These are phyloP conservation scores for Irpex sp. DNA, from an alignment of 1,284 basidiomycete genomes.

Conservation along the genomic window DNA sequence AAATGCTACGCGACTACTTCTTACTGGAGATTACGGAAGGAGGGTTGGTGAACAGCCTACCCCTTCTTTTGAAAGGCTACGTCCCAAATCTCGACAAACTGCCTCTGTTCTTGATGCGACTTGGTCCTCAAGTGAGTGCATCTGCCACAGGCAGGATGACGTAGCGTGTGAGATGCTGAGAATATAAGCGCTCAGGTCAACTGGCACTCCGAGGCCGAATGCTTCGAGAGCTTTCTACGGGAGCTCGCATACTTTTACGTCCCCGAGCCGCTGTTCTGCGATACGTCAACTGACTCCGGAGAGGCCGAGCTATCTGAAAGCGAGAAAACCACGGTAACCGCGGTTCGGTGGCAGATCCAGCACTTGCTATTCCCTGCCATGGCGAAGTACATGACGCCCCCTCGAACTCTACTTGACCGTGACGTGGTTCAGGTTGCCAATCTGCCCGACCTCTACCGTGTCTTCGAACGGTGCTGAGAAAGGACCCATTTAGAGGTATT, in stretches of 20 bases:
- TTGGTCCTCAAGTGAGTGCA: conserved; percentile 74
- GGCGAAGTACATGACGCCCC: conserved; percentile 69
- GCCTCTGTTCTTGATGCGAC: conserved; percentile 81
- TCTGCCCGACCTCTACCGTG: conserved; percentile 84
- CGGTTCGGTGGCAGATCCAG: conserved; percentile 81
- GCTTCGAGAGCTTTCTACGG: conserved; percentile 82
- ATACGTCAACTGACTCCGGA: not conserved
- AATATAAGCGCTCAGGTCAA: conserved; percentile 58
- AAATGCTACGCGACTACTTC: conserved; percentile 95
- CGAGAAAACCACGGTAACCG: conserved; percentile 40
- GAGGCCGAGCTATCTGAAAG: conserved; percentile 15
- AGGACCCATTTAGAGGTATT: not conserved
- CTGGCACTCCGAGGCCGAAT: conserved; percentile 83
- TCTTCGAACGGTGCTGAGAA: conserved; percentile 84
- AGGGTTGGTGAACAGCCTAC: conserved; percentile 73
- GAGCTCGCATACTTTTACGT: conserved; percentile 92
- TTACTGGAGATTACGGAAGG: conserved; percentile 64
- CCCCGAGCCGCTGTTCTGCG: conserved; percentile 49
- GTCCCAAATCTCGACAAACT: conserved; percentile 84
- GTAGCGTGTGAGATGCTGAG: conserved; percentile 15
- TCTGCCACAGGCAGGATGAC: conserved; percentile 1
- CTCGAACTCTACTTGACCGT: conserved; percentile 64
- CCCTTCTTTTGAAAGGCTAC: conserved; percentile 81
- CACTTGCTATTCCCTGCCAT: conserved; percentile 85
- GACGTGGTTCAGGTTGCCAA: conserved; percentile 86